phyloP scores from a whole-genome alignment of 352 stramenopile genomes.

The Blastocystis sp. region DNA sequence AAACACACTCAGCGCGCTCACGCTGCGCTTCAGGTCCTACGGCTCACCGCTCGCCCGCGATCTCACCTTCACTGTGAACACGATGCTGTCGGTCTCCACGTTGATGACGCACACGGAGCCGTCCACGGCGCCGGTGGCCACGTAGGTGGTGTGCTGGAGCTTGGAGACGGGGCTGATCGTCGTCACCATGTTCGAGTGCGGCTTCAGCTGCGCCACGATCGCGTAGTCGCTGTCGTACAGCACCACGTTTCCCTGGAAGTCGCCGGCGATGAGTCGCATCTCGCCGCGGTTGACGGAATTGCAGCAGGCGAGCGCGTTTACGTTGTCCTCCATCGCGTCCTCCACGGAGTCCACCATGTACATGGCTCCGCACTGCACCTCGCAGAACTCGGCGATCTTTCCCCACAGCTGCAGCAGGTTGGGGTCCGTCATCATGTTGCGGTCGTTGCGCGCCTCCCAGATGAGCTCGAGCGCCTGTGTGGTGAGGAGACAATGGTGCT shows the following conservation, averaged over 20 bases:
- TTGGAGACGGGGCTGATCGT: background rate
- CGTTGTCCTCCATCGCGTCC: conserved; percentile 41
- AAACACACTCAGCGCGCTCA: conserved; percentile 1
- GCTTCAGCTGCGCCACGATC: background rate
- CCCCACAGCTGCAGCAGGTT: conserved; percentile 50
- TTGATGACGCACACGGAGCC: conserved; percentile 33
- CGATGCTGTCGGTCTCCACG: background rate
- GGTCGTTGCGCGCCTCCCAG: conserved; percentile 38
- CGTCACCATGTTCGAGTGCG: conserved; percentile 49
- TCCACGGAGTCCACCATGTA: conserved; percentile 49
- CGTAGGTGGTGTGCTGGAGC: background rate
- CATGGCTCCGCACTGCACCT: conserved; percentile 20
- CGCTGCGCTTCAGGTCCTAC: conserved; percentile 8
- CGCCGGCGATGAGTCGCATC: conserved; percentile 13
- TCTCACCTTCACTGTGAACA: background rate
- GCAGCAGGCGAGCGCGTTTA: conserved; percentile 6
- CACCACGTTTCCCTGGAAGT: conserved; percentile 51
- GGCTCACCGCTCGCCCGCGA: background rate
- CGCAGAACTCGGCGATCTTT: conserved; percentile 7
- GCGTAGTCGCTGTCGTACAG: conserved; percentile 14
- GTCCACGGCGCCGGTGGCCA: conserved; percentile 37
- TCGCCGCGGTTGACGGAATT: background rate
- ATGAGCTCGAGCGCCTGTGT: conserved; percentile 25
- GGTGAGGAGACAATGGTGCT: no score
- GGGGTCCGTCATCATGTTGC: conserved; percentile 18